Percentiles rank a stretch among this genome's conserved stretches.
Evolutionary conservation across 2,329 filamentous ascomycete genomes (phyloP).

Genomic region (Colletotrichum sp.): DNA sequence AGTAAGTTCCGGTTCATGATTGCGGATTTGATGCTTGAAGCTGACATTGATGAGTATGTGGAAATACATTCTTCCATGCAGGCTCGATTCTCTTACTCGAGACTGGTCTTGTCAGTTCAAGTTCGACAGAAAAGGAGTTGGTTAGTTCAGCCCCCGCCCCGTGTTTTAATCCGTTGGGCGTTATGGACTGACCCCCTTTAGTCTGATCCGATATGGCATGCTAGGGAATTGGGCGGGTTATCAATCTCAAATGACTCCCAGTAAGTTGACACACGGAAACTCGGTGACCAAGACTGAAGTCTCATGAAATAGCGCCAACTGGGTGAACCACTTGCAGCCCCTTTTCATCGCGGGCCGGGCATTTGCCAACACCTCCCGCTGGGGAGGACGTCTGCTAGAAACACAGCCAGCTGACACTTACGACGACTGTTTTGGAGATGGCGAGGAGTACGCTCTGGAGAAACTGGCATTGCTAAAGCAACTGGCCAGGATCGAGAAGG

Average conservation of each 20-base stretch:
- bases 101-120: background rate
- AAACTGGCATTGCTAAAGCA: conserved; percentile 12
- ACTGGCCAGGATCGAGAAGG: conserved; percentile 8
- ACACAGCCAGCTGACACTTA: background rate
- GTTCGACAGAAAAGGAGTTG: background rate
- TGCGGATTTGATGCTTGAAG: background rate
- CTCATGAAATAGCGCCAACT: conserved; percentile 5
- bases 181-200: background rate
- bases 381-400: background rate
- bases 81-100: conserved; percentile 13
- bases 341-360: conserved; percentile 17
- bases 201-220: conserved; percentile 12
- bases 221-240: conserved; percentile 10
- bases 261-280: background rate
- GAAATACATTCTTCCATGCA: conserved; percentile 18
- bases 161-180: background rate
- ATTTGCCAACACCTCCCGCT: background rate
- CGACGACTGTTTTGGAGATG: background rate
- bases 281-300: background rate
- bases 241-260: conserved; percentile 13
- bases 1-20: background rate
- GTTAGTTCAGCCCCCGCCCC: background rate
- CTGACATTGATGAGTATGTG: conserved; percentile 6
- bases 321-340: conserved; percentile 20
- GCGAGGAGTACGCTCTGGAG: background rate